Evolutionary conservation across 2,329 filamentous ascomycete species (phyloP), one percentile per base, ranked within the genome.

Genomic region (Ophiocordyceps camponoti-leonardi): DNA sequence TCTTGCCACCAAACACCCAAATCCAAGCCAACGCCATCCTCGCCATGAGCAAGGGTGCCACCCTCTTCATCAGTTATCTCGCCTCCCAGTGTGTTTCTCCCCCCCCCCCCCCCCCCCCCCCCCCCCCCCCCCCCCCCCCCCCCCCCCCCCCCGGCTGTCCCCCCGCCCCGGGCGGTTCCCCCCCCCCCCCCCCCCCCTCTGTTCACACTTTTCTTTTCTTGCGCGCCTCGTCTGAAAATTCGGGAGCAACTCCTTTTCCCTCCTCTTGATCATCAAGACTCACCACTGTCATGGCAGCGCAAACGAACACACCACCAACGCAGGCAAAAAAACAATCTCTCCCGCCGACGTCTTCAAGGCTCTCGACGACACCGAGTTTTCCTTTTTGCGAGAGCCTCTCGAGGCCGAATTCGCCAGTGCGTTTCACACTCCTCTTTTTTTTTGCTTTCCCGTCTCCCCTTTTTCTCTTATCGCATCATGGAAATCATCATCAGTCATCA

Each of bases 11-110:
- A 6, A 87, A 87, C 58, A 88, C 84, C 6, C 82, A 86, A 62
- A 84, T 90, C 43, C 83, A 90, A 59, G 84, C 80, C 56, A 86
- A 87, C 65, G 85, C 85, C 40, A 75, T 88, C 46, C 64, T 86
- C 44, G 85, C 84, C 11, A 73, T 92, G 66, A 82, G 77, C 52
- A 88, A 88, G 64, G 83, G 82, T 61, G 81, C 85, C 8, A 88
- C 83, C 1, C 79, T 92, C 0, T 92, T 92, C 56, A 81, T 92
- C 53, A 90, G 77, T 63, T 85, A 88, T 60, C 67, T 92, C 30
- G 80, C 83, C 41, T 73, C 77, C 49, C 75, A 79, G 84, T 90
- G 72, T 46, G 81, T 4, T 33, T 16, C 12, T 11, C 16, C 31
- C 31, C 31, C 31, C 11, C n/a, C n/a, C n/a, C n/a, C n/a, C n/a